Evolutionary conservation across 2,329 filamentous ascomycete species (phyloP).

Genomic region (Pyrenochaeta sp.): DNA sequence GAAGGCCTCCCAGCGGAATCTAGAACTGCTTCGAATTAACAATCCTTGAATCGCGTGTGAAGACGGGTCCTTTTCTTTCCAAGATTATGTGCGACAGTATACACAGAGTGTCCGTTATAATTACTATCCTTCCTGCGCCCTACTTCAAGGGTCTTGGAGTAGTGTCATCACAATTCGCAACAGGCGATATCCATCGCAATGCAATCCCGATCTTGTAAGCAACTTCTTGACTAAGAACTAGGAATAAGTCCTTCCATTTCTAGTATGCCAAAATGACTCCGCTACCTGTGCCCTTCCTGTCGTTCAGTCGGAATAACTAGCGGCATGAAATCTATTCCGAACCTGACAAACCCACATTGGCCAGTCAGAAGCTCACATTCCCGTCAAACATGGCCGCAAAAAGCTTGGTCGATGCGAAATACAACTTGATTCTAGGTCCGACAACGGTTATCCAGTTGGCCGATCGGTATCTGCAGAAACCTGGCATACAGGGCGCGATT

Average conservation of each 20-base stretch:
- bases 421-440: background rate
- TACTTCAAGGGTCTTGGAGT: too few relatives aligned
- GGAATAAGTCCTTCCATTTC: background rate
- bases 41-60: too few relatives aligned
- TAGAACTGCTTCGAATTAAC: too few relatives aligned
- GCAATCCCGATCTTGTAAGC: too few relatives aligned
- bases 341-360: background rate
- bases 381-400: background rate
- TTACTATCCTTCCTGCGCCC: too few relatives aligned
- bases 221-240: too few relatives aligned
- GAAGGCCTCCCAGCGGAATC: too few relatives aligned
- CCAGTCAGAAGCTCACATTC: background rate
- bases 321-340: slow-evolving; percentile 10
- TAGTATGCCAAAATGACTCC: too few relatives aligned
- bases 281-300: background rate
- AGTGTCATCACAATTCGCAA: background rate
- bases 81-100: too few relatives aligned
- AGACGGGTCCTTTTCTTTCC: too few relatives aligned
- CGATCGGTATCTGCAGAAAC: background rate
- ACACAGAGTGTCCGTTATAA: too few relatives aligned
- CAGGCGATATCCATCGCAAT: too few relatives aligned
- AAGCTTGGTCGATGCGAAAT: background rate
- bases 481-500: background rate
- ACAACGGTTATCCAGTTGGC: background rate
- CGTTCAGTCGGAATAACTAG: background rate